These are phyloP conservation scores for Entomortierella chlamydospora DNA, from an alignment of 192 early-diverging fungal species.

Conservation along the genomic window DNA sequence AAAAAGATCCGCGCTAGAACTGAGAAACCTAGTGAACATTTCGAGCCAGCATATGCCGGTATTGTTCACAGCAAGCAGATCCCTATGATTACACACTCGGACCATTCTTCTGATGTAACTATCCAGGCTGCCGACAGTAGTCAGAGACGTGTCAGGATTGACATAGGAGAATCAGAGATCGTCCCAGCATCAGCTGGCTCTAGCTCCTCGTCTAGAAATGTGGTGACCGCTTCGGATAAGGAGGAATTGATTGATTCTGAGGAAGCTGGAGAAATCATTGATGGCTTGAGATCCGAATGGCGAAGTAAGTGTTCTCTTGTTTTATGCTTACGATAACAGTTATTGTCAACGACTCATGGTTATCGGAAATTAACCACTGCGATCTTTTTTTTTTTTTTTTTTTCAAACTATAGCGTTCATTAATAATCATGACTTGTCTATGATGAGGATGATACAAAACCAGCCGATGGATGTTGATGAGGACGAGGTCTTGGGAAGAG, in stretches of 20 bases:
- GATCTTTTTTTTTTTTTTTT: neutral
- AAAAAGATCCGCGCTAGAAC: slow-evolving; percentile 14
- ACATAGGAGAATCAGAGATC: neutral
- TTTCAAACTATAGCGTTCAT: slow-evolving; percentile 38
- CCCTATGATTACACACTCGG: slow-evolving; percentile 8
- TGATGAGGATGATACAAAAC: neutral
- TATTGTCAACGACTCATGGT: too few relatives aligned
- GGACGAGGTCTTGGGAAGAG: neutral
- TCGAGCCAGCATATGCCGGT: neutral
- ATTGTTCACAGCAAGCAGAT: neutral
- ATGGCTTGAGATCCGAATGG: slow-evolving; percentile 34
- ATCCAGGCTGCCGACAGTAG: neutral
- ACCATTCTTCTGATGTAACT: neutral
- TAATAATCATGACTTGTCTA: slow-evolving; percentile 23
- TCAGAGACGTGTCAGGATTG: slow-evolving; percentile 18
- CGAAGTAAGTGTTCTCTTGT: slow-evolving; percentile 26
- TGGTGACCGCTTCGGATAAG: slow-evolving; percentile 3
- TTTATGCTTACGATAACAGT: neutral
- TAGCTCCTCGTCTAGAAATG: neutral
- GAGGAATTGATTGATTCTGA: slow-evolving; percentile 30
- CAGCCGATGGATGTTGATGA: neutral
- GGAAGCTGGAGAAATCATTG: slow-evolving; percentile 16
- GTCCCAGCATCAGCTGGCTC: neutral
- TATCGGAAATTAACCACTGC: neutral
- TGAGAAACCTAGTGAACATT: neutral